Percentiles rank a stretch among this genome's conserved stretches.
Evolutionary conservation across 2,329 filamentous ascomycete species (phyloP).

Genomic region (Colletotrichum magnum): DNA sequence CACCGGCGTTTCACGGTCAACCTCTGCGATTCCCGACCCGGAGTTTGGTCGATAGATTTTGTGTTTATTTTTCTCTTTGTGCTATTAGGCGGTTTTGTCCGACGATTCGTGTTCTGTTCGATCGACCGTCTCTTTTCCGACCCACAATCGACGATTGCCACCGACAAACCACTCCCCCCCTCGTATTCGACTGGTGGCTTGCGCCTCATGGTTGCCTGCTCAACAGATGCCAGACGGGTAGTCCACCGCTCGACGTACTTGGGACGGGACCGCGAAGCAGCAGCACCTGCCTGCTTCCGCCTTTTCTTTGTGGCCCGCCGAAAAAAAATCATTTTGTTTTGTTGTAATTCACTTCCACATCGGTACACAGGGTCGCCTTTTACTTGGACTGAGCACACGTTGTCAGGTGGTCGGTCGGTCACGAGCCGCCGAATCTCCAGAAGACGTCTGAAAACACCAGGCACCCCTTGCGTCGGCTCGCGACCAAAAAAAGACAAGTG

Average conservation of each 20-base stretch:
- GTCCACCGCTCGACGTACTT: not conserved
- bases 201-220: not conserved
- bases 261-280: conserved; percentile 13
- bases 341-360: not conserved
- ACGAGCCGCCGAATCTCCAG: not conserved
- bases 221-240: not conserved
- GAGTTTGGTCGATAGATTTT: conserved; percentile 41
- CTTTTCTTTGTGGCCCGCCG: conserved; percentile 8
- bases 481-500: conserved; percentile 17
- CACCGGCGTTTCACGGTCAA: conserved; percentile 39
- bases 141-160: not conserved
- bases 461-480: not conserved
- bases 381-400: not conserved
- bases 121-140: not conserved
- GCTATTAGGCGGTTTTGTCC: conserved; percentile 1
- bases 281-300: not conserved
- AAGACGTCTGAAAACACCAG: not conserved
- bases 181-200: not conserved
- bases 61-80: conserved; percentile 25
- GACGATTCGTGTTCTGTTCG: not conserved
- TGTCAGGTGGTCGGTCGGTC: not conserved
- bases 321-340: conserved; percentile 6
- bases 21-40: conserved; percentile 27
- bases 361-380: not conserved
- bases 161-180: not conserved